A percentile compares a stretch with the other conserved stretches of the same genome.
These are phyloP conservation scores for Polygonum maritimum DNA, from an alignment of 148 eudicot genomes.

Conservation along the genomic window DNA sequence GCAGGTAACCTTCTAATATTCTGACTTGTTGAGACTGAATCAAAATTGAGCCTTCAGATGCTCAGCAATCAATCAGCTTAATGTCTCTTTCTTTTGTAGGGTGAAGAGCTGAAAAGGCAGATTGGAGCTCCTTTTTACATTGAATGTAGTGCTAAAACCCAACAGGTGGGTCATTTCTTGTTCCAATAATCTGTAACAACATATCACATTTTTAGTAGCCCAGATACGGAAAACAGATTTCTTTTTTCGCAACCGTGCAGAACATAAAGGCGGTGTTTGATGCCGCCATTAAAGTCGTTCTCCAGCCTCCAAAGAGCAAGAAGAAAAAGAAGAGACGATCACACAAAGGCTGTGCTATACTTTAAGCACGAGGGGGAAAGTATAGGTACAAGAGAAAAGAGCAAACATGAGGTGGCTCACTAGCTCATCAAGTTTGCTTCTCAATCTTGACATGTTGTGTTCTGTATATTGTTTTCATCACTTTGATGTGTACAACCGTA, in stretches of 20 bases:
- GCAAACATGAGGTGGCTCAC: neutral
- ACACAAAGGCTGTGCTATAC: conserved; percentile 64
- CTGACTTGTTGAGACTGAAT: neutral
- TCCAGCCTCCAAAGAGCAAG: conserved; percentile 82
- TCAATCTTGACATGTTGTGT: neutral
- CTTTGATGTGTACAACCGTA: neutral
- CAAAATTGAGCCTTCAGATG: neutral
- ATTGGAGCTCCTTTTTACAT: conserved; percentile 79
- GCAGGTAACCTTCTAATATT: conserved; percentile 37
- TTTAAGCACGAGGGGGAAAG: conserved; percentile 24
- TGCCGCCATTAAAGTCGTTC: conserved; percentile 79
- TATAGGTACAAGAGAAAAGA: neutral
- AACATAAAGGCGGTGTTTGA: conserved; percentile 89
- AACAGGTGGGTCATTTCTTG: conserved; percentile 45
- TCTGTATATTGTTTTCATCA: neutral
- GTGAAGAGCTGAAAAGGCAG: conserved; percentile 69
- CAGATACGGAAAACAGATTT: neutral
- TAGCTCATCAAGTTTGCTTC: neutral
- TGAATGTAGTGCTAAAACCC: conserved; percentile 83
- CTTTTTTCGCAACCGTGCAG: conserved; percentile 26
- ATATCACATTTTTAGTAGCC: neutral
- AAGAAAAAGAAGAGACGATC: conserved; percentile 82
- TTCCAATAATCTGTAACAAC: neutral
- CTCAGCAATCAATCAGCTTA: neutral
- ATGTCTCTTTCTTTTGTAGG: conserved; percentile 28